These are phyloP conservation scores for Fomitiporia mediterranea DNA, from an alignment of 1,284 basidiomycete species.

Conservation along the genomic window DNA sequence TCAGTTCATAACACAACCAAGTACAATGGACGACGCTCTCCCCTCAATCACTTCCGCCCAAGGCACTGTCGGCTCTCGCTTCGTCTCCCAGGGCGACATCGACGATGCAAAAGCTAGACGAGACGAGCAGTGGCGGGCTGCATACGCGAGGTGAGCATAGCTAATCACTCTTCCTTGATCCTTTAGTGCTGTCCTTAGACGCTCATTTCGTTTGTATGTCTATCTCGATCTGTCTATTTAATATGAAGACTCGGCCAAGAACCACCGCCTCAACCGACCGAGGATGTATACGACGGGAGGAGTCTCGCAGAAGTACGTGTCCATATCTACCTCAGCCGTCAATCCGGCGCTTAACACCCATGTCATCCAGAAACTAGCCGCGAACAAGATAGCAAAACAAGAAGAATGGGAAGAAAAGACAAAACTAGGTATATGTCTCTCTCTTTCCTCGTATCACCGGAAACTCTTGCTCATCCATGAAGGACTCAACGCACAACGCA, in stretches of 20 bases:
- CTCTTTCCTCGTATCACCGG: neutral
- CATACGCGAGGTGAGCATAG: slow-evolving; percentile 71
- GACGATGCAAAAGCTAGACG: slow-evolving; percentile 71
- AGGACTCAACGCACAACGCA: slow-evolving; percentile 14
- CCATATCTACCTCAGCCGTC: neutral
- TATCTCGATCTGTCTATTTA: slow-evolving; percentile 3
- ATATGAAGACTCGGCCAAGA: slow-evolving; percentile 75
- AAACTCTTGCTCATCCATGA: slow-evolving; percentile 16
- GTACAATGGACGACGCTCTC: slow-evolving; percentile 40
- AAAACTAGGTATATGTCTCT: slow-evolving; percentile 60
- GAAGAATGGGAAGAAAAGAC: slow-evolving; percentile 94
- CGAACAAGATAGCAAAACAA: slow-evolving; percentile 84
- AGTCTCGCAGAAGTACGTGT: slow-evolving; percentile 81
- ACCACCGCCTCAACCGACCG: slow-evolving; percentile 71
- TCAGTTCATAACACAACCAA: neutral
- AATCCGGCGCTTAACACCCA: slow-evolving; percentile 19
- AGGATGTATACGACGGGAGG: slow-evolving; percentile 80
- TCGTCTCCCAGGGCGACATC: slow-evolving; percentile 75
- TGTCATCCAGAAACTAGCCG: slow-evolving; percentile 65
- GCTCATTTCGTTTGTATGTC: slow-evolving; percentile 9
- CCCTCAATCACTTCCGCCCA: slow-evolving; percentile 54
- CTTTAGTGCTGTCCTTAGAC: slow-evolving; percentile 6
- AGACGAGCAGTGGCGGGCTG: slow-evolving; percentile 89
- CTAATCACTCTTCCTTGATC: slow-evolving; percentile 7
- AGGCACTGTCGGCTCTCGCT: slow-evolving; percentile 68